A percentile compares a stretch with the other conserved stretches of the same genome.
Conservation (phyloP, 306 rosid genomes). For the Cajanus cajan region DNA sequence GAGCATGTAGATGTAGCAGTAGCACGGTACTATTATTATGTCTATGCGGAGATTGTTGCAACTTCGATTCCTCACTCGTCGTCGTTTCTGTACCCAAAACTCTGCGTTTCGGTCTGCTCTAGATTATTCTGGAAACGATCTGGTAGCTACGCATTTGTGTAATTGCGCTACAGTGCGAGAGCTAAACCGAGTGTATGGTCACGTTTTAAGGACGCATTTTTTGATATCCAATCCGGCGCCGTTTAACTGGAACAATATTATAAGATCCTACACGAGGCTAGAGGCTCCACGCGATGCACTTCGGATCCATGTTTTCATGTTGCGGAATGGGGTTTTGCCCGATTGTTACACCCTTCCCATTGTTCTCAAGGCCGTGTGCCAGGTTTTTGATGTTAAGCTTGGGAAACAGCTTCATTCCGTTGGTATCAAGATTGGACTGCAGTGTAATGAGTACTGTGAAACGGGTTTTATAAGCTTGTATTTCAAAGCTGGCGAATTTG, state of each 20-base stretch:
- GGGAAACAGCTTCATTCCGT: slow-evolving; percentile 62
- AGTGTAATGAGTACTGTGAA: slow-evolving; percentile 62
- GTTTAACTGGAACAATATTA: slow-evolving; percentile 67
- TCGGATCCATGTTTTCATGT: slow-evolving; percentile 44
- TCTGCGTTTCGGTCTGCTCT: not conserved
- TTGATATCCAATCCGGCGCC: slow-evolving; percentile 45
- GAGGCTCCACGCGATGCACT: slow-evolving; percentile 53
- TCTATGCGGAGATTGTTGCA: slow-evolving; percentile 32
- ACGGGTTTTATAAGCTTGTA: slow-evolving; percentile 60
- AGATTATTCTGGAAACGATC: slow-evolving; percentile 23
- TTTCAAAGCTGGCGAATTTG: slow-evolving; percentile 60
- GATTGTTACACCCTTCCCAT: slow-evolving; percentile 72
- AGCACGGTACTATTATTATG: not conserved
- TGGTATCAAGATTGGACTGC: slow-evolving; percentile 56
- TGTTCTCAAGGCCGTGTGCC: slow-evolving; percentile 55
- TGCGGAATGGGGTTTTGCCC: slow-evolving; percentile 51
- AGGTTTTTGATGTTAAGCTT: slow-evolving; percentile 31
- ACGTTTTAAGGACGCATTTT: slow-evolving; percentile 42
- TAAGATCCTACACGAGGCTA: slow-evolving; percentile 56
- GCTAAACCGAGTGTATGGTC: slow-evolving; percentile 47
- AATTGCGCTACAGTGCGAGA: slow-evolving; percentile 32
- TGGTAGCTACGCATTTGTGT: slow-evolving; percentile 36
- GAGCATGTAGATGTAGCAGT: not conserved
- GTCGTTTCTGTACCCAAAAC: slow-evolving; percentile 23
- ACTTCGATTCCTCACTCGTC: slow-evolving; percentile 8